Percentiles rank a stretch among this genome's conserved stretches.
Evolutionary conservation across 805 yeast species (phyloP).

Genomic region (Cyberlindnera xylosilytica): DNA sequence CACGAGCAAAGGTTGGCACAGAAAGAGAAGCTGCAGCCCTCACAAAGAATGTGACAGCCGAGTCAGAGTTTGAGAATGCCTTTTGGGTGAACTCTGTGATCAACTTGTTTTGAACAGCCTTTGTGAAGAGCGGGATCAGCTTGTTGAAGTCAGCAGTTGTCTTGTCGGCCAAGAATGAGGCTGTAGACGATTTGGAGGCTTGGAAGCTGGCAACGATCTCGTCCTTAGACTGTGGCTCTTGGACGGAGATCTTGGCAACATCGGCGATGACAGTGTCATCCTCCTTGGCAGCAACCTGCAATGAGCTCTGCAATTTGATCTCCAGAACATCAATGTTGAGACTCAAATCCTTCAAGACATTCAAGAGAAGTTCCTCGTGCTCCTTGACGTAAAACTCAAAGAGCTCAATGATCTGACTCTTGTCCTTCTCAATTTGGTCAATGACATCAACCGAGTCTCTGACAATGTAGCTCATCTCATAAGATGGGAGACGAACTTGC

Average conservation of each 20-base stretch:
- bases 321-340: conserved; percentile 48
- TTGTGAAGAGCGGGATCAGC: conserved; percentile 41
- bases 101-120: conserved; percentile 34
- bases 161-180: conserved; percentile 36
- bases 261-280: conserved; percentile 19
- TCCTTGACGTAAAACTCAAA: conserved; percentile 37
- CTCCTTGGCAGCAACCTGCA: conserved; percentile 33
- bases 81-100: conserved; percentile 28
- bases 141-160: conserved; percentile 39
- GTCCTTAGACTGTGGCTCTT: conserved; percentile 10
- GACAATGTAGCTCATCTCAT: conserved; percentile 35
- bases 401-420: conserved; percentile 35
- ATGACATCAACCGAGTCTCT: conserved; percentile 38
- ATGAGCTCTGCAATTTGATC: conserved; percentile 65
- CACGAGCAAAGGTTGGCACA: conserved; percentile 56
- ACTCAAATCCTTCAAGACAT: conserved; percentile 34
- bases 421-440: conserved; percentile 33
- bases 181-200: conserved; percentile 15
- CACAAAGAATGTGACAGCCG: conserved; percentile 54
- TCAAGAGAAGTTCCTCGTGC: conserved; percentile 38
- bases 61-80: conserved; percentile 38
- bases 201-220: conserved; percentile 18
- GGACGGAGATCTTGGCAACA: conserved; percentile 20
- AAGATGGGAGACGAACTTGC: conserved; percentile 31
- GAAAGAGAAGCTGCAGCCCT: conserved; percentile 55